phyloP scores from a whole-genome alignment of 1,139 yeast genomes.

The Blastobotrys persicus region DNA sequence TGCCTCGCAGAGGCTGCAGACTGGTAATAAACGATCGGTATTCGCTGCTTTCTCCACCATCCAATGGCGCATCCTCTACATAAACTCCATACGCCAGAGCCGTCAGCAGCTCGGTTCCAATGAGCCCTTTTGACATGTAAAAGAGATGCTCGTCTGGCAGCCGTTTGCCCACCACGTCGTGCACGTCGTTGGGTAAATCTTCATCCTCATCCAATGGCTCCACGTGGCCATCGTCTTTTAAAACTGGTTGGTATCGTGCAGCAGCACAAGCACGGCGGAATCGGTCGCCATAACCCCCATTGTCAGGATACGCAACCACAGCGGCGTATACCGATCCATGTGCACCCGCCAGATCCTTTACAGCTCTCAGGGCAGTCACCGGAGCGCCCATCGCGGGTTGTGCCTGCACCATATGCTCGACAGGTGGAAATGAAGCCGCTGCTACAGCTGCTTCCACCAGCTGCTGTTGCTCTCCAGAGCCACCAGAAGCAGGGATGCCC shows the following conservation, averaged over 20 bases:
- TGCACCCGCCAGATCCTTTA: slow-evolving; percentile 44
- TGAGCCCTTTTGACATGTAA: slow-evolving; percentile 75
- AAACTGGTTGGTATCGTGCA: slow-evolving; percentile 62
- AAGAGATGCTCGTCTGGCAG: slow-evolving; percentile 84
- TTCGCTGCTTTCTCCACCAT: slow-evolving; percentile 56
- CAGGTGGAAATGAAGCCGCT: slow-evolving; percentile 59
- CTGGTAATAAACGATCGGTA: slow-evolving; percentile 54
- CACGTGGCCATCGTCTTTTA: slow-evolving; percentile 66
- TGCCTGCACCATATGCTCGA: slow-evolving; percentile 37
- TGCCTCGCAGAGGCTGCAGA: slow-evolving; percentile 52
- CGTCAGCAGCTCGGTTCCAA: slow-evolving; percentile 63
- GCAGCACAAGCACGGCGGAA: slow-evolving; percentile 55
- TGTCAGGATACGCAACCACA: slow-evolving; percentile 31
- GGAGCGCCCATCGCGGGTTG: slow-evolving; percentile 33
- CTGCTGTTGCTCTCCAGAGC: slow-evolving; percentile 41
- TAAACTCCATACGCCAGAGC: slow-evolving; percentile 55
- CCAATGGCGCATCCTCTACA: slow-evolving; percentile 67
- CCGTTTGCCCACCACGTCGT: slow-evolving; percentile 79
- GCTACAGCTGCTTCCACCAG: slow-evolving; percentile 72
- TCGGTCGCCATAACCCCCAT: slow-evolving; percentile 36
- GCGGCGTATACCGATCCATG: slow-evolving; percentile 47
- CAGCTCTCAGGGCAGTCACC: slow-evolving; percentile 39
- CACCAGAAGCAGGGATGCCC: slow-evolving; percentile 47
- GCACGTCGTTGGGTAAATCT: slow-evolving; percentile 70
- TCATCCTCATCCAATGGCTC: slow-evolving; percentile 46